These are phyloP conservation scores for Cornus suecica DNA, from an alignment of 148 eudicot genomes.

Conservation along the genomic window DNA sequence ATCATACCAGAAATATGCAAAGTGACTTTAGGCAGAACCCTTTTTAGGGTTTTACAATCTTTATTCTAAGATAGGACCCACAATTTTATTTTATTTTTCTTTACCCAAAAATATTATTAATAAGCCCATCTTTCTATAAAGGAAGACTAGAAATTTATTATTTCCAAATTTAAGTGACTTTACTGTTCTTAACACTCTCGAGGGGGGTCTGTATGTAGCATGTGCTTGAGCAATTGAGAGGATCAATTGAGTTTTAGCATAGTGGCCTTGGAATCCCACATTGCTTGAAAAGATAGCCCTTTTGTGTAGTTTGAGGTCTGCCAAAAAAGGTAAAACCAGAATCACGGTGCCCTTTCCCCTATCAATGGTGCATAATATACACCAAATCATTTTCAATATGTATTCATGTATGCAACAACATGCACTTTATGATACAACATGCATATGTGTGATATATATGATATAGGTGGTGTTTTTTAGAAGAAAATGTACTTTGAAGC, in stretches of 20 bases:
- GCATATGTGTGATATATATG: too few species aligned
- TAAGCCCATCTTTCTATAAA: constrained; percentile 19
- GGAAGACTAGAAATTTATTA: constrained; percentile 14
- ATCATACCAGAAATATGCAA: constrained; percentile 4
- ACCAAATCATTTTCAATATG: too few species aligned
- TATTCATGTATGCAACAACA: too few species aligned
- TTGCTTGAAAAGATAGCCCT: constrained; percentile 21
- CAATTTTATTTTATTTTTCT: constrained; percentile 7
- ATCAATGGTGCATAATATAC: constrained; percentile 33
- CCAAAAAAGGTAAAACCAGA: constrained; percentile 20
- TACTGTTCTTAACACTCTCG: constrained; percentile 20
- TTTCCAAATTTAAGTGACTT: constrained; percentile 13
- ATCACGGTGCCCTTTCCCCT: constrained; percentile 46
- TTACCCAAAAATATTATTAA: background rate
- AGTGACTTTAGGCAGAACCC: background rate
- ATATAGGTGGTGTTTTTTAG: too few species aligned
- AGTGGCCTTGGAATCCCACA: constrained; percentile 6
- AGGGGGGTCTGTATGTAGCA: background rate
- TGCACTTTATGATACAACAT: too few species aligned
- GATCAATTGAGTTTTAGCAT: background rate
- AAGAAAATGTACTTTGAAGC: too few species aligned
- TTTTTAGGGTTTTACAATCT: background rate
- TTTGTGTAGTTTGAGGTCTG: constrained; percentile 40
- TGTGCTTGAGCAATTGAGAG: background rate
- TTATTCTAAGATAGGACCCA: constrained; percentile 18